These are phyloP conservation scores for Trichoderma koningii DNA, from an alignment of 2,329 filamentous ascomycete genomes.

Conservation along the genomic window DNA sequence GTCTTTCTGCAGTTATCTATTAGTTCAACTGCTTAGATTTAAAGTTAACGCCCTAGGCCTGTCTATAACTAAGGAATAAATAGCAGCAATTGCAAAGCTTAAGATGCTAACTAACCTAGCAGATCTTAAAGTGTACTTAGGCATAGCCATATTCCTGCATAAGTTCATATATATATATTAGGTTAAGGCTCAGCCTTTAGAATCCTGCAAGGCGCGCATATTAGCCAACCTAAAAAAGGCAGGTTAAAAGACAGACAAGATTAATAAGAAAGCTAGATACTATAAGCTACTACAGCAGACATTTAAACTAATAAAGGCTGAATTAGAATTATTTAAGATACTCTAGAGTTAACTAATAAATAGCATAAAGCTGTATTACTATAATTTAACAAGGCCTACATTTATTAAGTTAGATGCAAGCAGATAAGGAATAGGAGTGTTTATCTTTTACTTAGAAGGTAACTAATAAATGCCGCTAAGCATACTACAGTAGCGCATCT, in stretches of 20 bases:
- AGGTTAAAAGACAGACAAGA: not conserved
- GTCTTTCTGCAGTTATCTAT: not conserved
- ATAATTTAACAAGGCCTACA: too few relatives aligned
- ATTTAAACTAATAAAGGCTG: not conserved
- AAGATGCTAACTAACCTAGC: not conserved
- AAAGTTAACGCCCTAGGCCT: not conserved
- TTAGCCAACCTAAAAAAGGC: not conserved
- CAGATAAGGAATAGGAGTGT: not conserved
- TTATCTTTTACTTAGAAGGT: not conserved
- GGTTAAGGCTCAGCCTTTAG: not conserved
- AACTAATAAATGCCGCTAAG: not conserved
- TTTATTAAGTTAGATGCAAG: too few relatives aligned
- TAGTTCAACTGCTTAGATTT: not conserved
- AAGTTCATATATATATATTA: too few relatives aligned
- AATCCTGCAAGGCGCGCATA: not conserved
- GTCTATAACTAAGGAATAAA: not conserved
- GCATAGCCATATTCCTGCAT: not conserved
- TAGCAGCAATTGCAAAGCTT: fast-evolving
- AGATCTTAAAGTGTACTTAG: not conserved
- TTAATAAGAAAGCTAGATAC: not conserved
- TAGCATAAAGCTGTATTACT: too few relatives aligned
- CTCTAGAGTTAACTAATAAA: too few relatives aligned
- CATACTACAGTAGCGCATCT: not conserved
- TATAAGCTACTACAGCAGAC: not conserved
- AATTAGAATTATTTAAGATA: too few relatives aligned